These are phyloP conservation scores for Colletotrichum tabaci DNA, from an alignment of 2,329 filamentous ascomycete species.

Conservation along the genomic window DNA sequence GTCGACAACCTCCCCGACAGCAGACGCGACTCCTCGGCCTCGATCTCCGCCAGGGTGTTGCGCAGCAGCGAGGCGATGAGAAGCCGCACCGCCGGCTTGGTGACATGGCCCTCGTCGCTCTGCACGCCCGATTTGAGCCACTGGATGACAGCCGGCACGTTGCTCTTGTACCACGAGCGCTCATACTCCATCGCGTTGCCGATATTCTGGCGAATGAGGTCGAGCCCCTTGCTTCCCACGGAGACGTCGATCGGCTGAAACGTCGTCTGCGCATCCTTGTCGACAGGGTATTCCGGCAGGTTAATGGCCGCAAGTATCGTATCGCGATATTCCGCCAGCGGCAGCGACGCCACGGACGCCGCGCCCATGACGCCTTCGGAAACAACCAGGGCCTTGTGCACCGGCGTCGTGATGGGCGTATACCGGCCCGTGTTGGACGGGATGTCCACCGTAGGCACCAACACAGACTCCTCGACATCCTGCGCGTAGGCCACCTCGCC, in stretches of 20 bases:
- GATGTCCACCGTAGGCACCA: constrained; percentile 84
- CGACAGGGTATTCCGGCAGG: constrained; percentile 61
- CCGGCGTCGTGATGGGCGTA: constrained; percentile 81
- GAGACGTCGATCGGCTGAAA: constrained; percentile 75
- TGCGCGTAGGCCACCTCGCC: constrained; percentile 55
- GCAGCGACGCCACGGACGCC: constrained; percentile 64
- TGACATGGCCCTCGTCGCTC: constrained; percentile 55
- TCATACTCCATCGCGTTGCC: constrained; percentile 81
- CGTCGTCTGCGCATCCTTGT: constrained; percentile 54
- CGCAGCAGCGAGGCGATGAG: constrained; percentile 78
- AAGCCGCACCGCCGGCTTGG: constrained; percentile 76
- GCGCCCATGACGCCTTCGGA: constrained; percentile 80
- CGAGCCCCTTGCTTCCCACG: constrained; percentile 74
- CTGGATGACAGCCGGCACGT: constrained; percentile 73
- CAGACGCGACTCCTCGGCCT: constrained; percentile 61
- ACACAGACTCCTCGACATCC: constrained; percentile 73
- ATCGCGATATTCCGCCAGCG: constrained; percentile 55
- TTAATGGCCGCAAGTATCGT: constrained; percentile 72
- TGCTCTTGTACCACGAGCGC: constrained; percentile 80
- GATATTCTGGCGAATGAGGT: constrained; percentile 77
- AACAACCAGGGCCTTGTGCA: constrained; percentile 85
- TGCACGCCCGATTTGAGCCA: constrained; percentile 73
- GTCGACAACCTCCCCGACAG: constrained; percentile 52
- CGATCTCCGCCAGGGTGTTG: constrained; percentile 66
- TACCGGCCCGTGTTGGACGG: constrained; percentile 75